Conservation (phyloP, 2,329 filamentous ascomycete species). For the Xylariales sp. region DNA sequence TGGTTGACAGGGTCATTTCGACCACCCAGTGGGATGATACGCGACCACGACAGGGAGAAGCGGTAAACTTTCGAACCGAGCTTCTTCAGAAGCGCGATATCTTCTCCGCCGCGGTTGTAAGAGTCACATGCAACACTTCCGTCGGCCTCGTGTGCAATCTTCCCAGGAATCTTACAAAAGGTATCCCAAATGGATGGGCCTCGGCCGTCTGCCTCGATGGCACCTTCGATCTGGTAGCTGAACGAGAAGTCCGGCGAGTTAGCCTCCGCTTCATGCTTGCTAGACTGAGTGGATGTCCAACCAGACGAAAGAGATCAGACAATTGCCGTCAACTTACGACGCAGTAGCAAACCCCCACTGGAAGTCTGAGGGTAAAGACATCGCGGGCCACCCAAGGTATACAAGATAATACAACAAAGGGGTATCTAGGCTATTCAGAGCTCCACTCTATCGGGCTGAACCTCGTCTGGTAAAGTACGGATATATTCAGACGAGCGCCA, state of each 20-base stretch:
- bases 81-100: conserved; percentile 71
- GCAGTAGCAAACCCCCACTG: conserved; percentile 78
- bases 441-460: conserved; percentile 15
- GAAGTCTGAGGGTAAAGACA: conserved; percentile 65
- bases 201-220: conserved; percentile 68
- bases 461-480: conserved; percentile 24
- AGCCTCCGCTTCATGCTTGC: conserved; percentile 11
- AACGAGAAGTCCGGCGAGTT: conserved; percentile 15
- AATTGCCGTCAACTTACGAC: no score
- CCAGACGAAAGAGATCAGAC: no score
- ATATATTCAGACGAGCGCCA: conserved; percentile 8
- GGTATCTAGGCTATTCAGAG: conserved; percentile 17
- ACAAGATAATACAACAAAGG: conserved; percentile 10
- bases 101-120: conserved; percentile 73
- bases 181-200: conserved; percentile 84
- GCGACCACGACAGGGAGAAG: conserved; percentile 80
- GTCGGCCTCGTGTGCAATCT: conserved; percentile 73
- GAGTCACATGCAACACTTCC: conserved; percentile 81
- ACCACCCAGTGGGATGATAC: conserved; percentile 81
- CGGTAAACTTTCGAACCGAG: conserved; percentile 73
- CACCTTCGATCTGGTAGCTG: conserved; percentile 87
- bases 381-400: conserved; percentile 25
- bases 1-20: conserved; percentile 78
- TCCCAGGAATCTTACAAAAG: conserved; percentile 77
- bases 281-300: no score